Conservation (phyloP, 306 rosid species). For the Rosa lucieae region DNA sequence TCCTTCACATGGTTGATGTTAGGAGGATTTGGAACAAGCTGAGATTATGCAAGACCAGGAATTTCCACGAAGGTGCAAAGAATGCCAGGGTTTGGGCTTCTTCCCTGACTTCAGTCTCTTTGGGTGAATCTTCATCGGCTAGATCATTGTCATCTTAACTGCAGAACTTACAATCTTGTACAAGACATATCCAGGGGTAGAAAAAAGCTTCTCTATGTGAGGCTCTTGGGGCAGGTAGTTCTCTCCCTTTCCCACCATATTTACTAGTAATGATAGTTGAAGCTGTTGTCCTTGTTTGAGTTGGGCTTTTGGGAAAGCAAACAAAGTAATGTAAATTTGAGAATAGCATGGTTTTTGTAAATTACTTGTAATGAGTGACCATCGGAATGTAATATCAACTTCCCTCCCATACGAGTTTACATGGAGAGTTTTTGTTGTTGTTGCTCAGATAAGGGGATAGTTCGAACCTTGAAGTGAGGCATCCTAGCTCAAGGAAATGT, state of each 20-base stretch:
- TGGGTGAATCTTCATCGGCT: constrained; percentile 55
- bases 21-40: constrained; percentile 71
- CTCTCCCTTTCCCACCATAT: background rate
- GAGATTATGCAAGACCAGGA: constrained; percentile 59
- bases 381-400: constrained; percentile 21
- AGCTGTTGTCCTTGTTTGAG: constrained; percentile 34
- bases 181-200: constrained; percentile 35
- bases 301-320: constrained; percentile 41
- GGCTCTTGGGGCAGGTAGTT: constrained; percentile 32
- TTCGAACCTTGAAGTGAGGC: too few relatives aligned
- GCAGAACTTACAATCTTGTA: constrained; percentile 31
- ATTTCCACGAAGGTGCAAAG: constrained; percentile 63
- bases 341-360: constrained; percentile 39
- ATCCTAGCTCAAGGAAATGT: too few relatives aligned
- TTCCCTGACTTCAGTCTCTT: constrained; percentile 69
- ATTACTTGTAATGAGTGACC: constrained; percentile 28
- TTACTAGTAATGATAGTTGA: constrained; percentile 25
- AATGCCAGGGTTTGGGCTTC: constrained; percentile 79
- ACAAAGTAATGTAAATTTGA: constrained; percentile 51
- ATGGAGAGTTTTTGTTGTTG: too few relatives aligned
- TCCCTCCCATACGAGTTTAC: background rate
- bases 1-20: constrained; percentile 54
- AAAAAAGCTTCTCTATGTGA: constrained; percentile 27
- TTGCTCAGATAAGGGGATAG: background rate
- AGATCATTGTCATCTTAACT: constrained; percentile 23